Conservation (phyloP, 768 basidiomycete genomes). For the Suillus subalutaceus region DNA sequence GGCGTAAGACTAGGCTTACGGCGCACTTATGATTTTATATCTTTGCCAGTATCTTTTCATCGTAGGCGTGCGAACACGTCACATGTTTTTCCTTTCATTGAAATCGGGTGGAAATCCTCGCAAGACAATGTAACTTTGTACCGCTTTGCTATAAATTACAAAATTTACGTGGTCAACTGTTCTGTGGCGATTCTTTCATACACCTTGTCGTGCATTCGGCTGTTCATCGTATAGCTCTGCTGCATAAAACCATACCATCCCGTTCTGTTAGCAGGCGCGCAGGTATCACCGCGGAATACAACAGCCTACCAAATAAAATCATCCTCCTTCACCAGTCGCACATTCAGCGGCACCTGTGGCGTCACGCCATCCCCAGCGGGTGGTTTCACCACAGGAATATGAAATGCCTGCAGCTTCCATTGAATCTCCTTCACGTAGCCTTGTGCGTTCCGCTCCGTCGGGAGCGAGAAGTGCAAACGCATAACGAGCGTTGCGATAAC, state of each 20-base stretch:
- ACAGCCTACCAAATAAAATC: constrained; percentile 2
- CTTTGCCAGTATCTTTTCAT: too few species aligned
- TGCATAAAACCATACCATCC: neutral
- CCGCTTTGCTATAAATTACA: neutral
- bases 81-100: too few species aligned
- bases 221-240: neutral
- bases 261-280: neutral
- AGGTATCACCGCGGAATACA: neutral
- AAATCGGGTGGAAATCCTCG: neutral
- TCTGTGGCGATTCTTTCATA: neutral
- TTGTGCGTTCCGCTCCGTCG: constrained; percentile 9
- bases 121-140: neutral
- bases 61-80: too few species aligned
- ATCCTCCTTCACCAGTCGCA: constrained; percentile 1
- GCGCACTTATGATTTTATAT: too few species aligned
- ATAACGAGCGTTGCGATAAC: neutral
- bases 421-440: constrained; percentile 26
- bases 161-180: neutral
- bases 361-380: constrained; percentile 27
- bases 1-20: too few species aligned
- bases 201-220: neutral
- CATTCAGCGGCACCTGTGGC: constrained; percentile 10
- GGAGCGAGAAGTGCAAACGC: constrained; percentile 26
- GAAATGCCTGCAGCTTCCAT: constrained; percentile 28
- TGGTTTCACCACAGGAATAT: constrained; percentile 29